These are phyloP conservation scores for Ascochyta lentis DNA, from an alignment of 2,329 filamentous ascomycete species.

Conservation along the genomic window DNA sequence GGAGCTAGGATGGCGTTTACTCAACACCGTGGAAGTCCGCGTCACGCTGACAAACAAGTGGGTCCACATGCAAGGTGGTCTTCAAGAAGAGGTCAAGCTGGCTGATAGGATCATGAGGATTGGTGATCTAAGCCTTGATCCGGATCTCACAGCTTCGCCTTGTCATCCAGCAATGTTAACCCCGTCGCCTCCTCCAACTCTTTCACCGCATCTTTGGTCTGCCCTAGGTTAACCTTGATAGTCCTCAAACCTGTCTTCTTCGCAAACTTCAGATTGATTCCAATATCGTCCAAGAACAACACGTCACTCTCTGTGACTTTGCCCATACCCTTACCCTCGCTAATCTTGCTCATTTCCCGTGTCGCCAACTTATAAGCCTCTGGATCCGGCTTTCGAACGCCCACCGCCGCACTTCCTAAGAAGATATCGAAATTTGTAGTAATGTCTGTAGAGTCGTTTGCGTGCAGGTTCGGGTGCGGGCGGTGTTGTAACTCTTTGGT, in stretches of 20 bases:
- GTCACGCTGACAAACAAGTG: constrained; percentile 8
- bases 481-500: constrained; percentile 44
- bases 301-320: constrained; percentile 71
- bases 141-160: constrained; percentile 33
- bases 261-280: constrained; percentile 85
- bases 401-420: constrained; percentile 83
- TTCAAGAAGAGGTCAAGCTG: no score
- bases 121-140: background rate
- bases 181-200: constrained; percentile 80
- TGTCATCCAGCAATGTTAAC: constrained; percentile 63
- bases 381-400: constrained; percentile 85
- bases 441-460: constrained; percentile 57
- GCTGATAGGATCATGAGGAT: no score
- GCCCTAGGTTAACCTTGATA: constrained; percentile 82
- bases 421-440: constrained; percentile 82
- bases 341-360: constrained; percentile 68
- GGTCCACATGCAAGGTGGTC: no score
- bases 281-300: constrained; percentile 92
- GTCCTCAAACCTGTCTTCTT: constrained; percentile 78
- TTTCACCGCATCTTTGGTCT: constrained; percentile 79
- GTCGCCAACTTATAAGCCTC: constrained; percentile 80
- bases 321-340: constrained; percentile 59
- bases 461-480: constrained; percentile 28
- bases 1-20: constrained; percentile 4
- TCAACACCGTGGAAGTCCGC: background rate